phyloP scores from a whole-genome alignment of 768 basidiomycete genomes.

The Phanerochaete sordida region DNA sequence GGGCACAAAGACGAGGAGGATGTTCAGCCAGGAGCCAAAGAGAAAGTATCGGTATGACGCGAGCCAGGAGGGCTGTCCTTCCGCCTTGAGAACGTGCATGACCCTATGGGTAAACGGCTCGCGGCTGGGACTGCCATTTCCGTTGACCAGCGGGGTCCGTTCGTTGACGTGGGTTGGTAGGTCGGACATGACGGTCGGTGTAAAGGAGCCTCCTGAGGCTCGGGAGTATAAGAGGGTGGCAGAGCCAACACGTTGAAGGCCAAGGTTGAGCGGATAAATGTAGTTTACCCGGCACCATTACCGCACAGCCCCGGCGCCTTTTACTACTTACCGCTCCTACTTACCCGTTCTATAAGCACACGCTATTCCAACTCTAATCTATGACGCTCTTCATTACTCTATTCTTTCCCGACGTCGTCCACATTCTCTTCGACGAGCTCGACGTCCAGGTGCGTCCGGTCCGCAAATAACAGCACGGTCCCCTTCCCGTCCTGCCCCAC shows the following conservation, averaged over 20 bases:
- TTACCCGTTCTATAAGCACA: neutral
- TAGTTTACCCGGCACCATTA: neutral
- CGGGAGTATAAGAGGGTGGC: neutral
- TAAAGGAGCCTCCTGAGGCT: neutral
- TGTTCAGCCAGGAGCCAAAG: conserved; percentile 66
- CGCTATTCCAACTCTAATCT: neutral
- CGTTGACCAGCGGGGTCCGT: conserved; percentile 46
- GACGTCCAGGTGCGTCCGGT: conserved; percentile 47
- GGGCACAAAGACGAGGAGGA: conserved; percentile 79
- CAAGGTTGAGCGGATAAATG: neutral
- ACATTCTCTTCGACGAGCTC: conserved; percentile 44
- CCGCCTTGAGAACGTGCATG: conserved; percentile 43
- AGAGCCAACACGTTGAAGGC: neutral
- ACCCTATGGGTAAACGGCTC: conserved; percentile 32
- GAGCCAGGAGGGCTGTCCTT: conserved; percentile 61
- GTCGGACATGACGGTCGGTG: conserved; percentile 28
- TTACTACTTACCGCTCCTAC: conserved; percentile 6
- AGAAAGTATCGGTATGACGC: conserved; percentile 58
- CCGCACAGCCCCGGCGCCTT: conserved; percentile 9
- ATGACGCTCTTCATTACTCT: neutral
- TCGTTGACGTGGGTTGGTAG: conserved; percentile 34
- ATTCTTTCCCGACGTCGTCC: conserved; percentile 36
- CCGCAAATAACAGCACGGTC: conserved; percentile 49
- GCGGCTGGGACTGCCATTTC: conserved; percentile 25
- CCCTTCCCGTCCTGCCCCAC: conserved; percentile 37